Evolutionary conservation across 2,329 filamentous ascomycete genomes (phyloP), one percentile per base, ranked within the genome.

Genomic region (Nannizziopsis barbatae): DNA sequence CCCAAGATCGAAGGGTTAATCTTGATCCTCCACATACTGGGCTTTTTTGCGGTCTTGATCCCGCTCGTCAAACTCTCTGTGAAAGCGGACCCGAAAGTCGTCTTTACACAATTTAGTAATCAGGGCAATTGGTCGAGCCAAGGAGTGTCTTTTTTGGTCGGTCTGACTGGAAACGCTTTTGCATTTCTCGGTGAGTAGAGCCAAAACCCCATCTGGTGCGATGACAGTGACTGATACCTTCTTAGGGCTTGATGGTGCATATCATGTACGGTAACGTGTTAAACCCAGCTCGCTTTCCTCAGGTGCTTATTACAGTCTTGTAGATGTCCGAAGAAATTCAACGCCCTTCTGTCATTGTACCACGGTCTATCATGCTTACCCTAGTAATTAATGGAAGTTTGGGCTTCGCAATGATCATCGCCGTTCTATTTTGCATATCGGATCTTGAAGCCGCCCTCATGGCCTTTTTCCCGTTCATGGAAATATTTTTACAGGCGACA

Each of bases 1-100:
- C 71, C 76, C 18, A 66, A 71, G 42, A 65, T 79, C 37, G 75
- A 79, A 56, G 69, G 68, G 0, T 42, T 72, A 5, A 67, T 76
- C 42, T 60, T 79, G 18, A 65, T 72, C 33, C 55, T 77, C 6
- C 75, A 78, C 36, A 57, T 71, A 4, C 52, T 65, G 12, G 70
- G 70, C 3, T 74, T 73, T 47, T 60, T 73, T 33, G 65, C 62
- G 1, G 62, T 71, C 3, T 54, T 74, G 12, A 63, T 65, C 20
- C 56, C 60, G 1, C 51, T 69, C 38, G 63, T 65, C 56, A 59
- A 52, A 10, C 57, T 66, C 48, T 58, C 57, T 2, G 54, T 50
- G 2, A 53, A 58, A 27, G 58, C 51, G 11, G 48, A 59, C 8
- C 55, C 55, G 6, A 49, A 53, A 1, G 46, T 54, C 12, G 62